Base-by-base conservation (phyloP, 202 grass and related monocot species). In the Carex arenaria region DNA sequence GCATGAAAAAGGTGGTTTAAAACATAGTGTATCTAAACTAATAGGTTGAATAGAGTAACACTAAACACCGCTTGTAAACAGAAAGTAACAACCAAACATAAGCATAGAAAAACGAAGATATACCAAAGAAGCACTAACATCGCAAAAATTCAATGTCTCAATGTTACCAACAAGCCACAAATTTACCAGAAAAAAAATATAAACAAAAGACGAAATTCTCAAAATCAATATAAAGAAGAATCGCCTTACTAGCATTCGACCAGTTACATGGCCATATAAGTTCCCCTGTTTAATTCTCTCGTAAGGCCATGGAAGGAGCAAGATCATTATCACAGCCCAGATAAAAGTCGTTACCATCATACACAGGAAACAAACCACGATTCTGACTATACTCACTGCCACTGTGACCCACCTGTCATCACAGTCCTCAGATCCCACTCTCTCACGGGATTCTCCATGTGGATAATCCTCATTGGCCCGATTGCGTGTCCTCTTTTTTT, bases 191-290 rank as follows among this genome's bases (percentile, higher is more conserved):
- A n/a, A n/a, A n/a, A n/a, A n/a, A n/a, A n/a, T n/a, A n/a, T n/a
- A n/a, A n/a, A n/a, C n/a, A n/a, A n/a, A 40, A 40, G 38, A 40
- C 5, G 38, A 36, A 67, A 36, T n/a, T 38, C 3, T 40, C 31
- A 68, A 68, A 68, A 68, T 8, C 17, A 18, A 68, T 8, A 28
- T 13, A 45, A 22, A 49, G 23, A 72, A 72, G 18, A 61, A 32
- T 59, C 8, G 7, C 22, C 63, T 3, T 87, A 90, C 89, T 85
- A 87, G 63, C 83, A 91, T 73, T 19, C 86, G 51, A 4, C 82
- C 89, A 4, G 87, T 92, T 69, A 92, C 81, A 52, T 92, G 90
- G 31, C 80, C 90, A 43, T 86, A 92, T 22, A 87, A 28, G 76
- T 89, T 92, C 5, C 87, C 85, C 32, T 92, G 87, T 1, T 81